A percentile compares a stretch with the other conserved stretches of the same genome.
Conservation (phyloP, 2,329 filamentous ascomycete species). For the Talaromyces sp. region DNA sequence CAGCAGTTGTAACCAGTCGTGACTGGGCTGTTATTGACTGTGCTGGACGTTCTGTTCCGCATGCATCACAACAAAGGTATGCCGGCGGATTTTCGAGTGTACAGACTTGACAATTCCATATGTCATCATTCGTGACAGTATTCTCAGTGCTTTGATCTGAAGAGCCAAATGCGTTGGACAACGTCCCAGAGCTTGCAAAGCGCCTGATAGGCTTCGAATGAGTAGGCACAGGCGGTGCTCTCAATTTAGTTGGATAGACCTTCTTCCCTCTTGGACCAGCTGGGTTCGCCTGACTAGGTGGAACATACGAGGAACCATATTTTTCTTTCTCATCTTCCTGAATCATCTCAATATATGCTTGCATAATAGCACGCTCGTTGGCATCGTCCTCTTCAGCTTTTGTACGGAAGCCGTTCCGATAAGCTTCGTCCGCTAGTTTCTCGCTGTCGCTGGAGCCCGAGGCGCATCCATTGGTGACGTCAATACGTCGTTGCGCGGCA, state of each 20-base stretch:
- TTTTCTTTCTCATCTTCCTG: conserved; percentile 70
- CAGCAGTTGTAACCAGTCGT: neutral
- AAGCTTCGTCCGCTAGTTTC: conserved; percentile 65
- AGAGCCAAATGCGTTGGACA: neutral
- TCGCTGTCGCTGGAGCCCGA: conserved; percentile 64
- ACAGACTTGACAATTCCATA: conserved; percentile 59
- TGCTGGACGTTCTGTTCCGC: conserved; percentile 53
- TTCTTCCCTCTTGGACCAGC: conserved; percentile 42
- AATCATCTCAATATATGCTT: conserved; percentile 80
- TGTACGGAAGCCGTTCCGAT: conserved; percentile 72
- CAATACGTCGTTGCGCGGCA: conserved; percentile 66
- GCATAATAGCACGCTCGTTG: conserved; percentile 80
- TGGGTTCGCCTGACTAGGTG: conserved; percentile 52
- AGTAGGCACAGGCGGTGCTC: conserved; percentile 32
- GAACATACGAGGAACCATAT: conserved; percentile 55
- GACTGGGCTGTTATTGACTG: conserved; percentile 31
- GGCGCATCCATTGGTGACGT: conserved; percentile 69
- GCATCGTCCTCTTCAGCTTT: conserved; percentile 84
- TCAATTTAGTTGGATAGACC: conserved; percentile 26
- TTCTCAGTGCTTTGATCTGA: conserved; percentile 17
- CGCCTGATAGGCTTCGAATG: conserved; percentile 20
- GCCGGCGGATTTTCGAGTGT: conserved; percentile 60
- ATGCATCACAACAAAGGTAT: conserved; percentile 60
- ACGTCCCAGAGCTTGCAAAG: conserved; percentile 9
- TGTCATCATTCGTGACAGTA: conserved; percentile 33